These are phyloP conservation scores for Halocafeteria seosinensis DNA, from an alignment of 108 stramenopile genomes.

Conservation along the genomic window DNA sequence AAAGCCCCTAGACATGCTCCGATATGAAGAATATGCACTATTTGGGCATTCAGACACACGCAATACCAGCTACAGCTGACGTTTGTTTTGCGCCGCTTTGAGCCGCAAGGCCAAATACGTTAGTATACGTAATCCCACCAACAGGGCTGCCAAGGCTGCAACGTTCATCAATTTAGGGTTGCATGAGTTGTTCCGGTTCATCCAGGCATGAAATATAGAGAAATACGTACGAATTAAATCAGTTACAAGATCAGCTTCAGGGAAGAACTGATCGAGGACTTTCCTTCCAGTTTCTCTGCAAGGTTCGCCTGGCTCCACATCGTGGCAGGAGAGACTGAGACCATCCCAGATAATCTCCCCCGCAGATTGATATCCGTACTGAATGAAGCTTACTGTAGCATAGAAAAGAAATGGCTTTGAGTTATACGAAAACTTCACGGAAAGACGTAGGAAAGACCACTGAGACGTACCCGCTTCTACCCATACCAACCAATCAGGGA, in stretches of 20 bases:
- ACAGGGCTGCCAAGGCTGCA: background rate
- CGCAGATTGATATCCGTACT: background rate
- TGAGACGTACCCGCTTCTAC: background rate
- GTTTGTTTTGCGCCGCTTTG: too few species aligned
- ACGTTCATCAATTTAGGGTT: background rate
- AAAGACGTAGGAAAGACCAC: background rate
- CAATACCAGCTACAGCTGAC: too few species aligned
- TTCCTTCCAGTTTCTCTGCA: background rate
- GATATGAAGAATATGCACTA: too few species aligned
- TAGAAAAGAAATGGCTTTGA: background rate
- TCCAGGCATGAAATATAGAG: too few species aligned
- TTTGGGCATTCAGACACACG: too few species aligned
- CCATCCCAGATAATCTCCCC: background rate
- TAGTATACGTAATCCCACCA: background rate
- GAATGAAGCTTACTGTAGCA: background rate
- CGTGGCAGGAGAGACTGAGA: background rate
- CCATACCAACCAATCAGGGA: constrained; percentile 13
- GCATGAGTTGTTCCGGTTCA: background rate
- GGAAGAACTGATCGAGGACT: too few species aligned
- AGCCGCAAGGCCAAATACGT: background rate
- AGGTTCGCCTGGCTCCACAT: background rate
- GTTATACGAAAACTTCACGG: background rate
- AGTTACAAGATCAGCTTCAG: background rate
- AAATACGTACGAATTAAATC: too few species aligned
- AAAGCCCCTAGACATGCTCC: too few species aligned